phyloP scores from a whole-genome alignment of 2,329 filamentous ascomycete species.

The Ceratocystis smalleyi region DNA sequence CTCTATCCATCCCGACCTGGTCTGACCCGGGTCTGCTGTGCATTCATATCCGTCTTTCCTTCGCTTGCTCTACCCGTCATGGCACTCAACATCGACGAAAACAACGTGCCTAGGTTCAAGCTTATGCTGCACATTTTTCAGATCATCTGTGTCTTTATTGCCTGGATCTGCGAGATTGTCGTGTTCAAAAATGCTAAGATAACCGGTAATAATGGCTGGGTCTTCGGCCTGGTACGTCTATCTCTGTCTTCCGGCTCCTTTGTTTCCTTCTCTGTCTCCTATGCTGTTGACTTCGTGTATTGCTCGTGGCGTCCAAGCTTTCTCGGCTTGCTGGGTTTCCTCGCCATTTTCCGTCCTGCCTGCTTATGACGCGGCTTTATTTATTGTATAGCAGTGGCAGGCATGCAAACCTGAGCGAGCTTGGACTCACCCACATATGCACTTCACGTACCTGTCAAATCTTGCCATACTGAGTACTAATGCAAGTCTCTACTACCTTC shows the following conservation, averaged over 20 bases:
- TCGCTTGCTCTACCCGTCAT: not conserved
- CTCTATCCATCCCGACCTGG: not conserved
- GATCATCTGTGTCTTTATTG: conserved; percentile 37
- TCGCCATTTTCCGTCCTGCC: not conserved
- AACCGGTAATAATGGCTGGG: conserved; percentile 45
- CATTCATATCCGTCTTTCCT: not conserved
- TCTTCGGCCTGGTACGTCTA: conserved; percentile 43
- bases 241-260: not conserved
- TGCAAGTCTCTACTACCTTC: not conserved
- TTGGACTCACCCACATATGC: not conserved
- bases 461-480: not conserved
- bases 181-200: conserved; percentile 39
- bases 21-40: not conserved
- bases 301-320: not conserved
- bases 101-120: conserved; percentile 36
- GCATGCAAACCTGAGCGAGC: not conserved
- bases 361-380: not conserved
- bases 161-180: conserved; percentile 44
- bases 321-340: not conserved
- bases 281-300: not conserved
- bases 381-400: not conserved
- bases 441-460: not conserved
- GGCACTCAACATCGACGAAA: conserved; percentile 10
- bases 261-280: not conserved
- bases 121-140: conserved; percentile 42